Percentiles rank a stretch among this genome's conserved stretches.
Evolutionary conservation across 768 basidiomycete genomes (phyloP).

Genomic region (Xerocomellus intermedius): DNA sequence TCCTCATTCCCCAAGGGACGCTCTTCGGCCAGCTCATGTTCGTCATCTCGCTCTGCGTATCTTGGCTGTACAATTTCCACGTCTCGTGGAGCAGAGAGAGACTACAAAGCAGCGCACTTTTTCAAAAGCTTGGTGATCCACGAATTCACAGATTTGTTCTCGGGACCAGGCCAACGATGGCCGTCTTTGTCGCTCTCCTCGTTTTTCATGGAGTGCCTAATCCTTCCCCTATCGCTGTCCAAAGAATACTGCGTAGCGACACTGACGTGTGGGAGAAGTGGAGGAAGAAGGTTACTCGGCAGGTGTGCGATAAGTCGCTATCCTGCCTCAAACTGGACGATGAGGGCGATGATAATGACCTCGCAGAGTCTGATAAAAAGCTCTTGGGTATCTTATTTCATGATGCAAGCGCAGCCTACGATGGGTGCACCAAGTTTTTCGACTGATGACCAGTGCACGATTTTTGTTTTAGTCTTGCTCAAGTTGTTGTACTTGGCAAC

Average conservation of each 20-base stretch:
- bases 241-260: slow-evolving; percentile 17
- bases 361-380: not conserved
- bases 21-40: slow-evolving; percentile 38
- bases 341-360: not conserved
- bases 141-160: slow-evolving; percentile 7
- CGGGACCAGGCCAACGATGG: slow-evolving; percentile 16
- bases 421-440: slow-evolving; percentile 1
- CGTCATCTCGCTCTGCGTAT: slow-evolving; percentile 29
- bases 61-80: slow-evolving; percentile 33
- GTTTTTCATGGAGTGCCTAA: slow-evolving; percentile 5
- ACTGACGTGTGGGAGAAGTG: slow-evolving; percentile 22
- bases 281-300: slow-evolving; percentile 18
- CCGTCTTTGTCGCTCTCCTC: slow-evolving; percentile 15
- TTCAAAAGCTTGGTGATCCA: slow-evolving; percentile 15
- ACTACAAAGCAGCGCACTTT: slow-evolving; percentile 21
- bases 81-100: slow-evolving; percentile 30
- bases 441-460: not conserved
- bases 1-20: slow-evolving; percentile 32
- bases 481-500: not conserved
- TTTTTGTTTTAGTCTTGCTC: not conserved
- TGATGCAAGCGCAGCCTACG: slow-evolving; percentile 17
- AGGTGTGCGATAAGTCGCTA: slow-evolving; percentile 7
- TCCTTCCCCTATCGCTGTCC: not conserved
- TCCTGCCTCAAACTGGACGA: slow-evolving; percentile 3
- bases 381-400: slow-evolving; percentile 16